These are phyloP conservation scores for Priceomyces castillae DNA, from an alignment of 805 yeast species.

Conservation along the genomic window DNA sequence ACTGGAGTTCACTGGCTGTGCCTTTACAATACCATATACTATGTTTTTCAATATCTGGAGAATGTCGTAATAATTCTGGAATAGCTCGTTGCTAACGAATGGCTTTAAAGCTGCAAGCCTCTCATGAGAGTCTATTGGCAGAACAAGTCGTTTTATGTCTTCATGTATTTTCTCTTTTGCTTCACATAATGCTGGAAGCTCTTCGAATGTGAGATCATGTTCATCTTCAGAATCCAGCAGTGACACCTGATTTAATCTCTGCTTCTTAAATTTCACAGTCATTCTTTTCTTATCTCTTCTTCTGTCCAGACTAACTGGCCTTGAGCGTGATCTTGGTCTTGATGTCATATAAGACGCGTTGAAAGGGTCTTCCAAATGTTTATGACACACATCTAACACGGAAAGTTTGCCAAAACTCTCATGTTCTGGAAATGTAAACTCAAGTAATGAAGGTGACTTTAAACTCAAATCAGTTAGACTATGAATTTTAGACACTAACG, in stretches of 20 bases:
- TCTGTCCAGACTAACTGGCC: not conserved
- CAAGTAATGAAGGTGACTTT: constrained; percentile 25
- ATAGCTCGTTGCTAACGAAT: constrained; percentile 26
- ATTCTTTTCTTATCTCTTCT: not conserved
- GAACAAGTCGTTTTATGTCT: constrained; percentile 2
- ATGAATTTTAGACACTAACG: constrained; percentile 36
- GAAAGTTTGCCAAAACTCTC: not conserved
- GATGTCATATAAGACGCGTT: constrained; percentile 1
- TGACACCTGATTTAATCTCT: not conserved
- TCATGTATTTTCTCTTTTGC: not conserved
- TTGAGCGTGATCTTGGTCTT: not conserved
- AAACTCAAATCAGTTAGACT: constrained; percentile 25
- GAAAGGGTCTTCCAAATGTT: not conserved
- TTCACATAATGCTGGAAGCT: not conserved
- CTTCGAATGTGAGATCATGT: not conserved
- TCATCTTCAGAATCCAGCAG: not conserved
- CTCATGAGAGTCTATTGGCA: constrained; percentile 18
- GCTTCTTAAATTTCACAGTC: not conserved
- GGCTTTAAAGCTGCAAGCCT: constrained; percentile 26
- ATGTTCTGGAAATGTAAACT: constrained; percentile 8
- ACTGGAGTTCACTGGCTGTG: not conserved
- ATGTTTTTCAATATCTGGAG: constrained; percentile 29
- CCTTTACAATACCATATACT: constrained; percentile 12
- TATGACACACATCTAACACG: not conserved
- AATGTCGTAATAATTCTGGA: constrained; percentile 28